Base-by-base conservation (phyloP, 495 filamentous ascomycete species). In the Tuber borchii region DNA sequence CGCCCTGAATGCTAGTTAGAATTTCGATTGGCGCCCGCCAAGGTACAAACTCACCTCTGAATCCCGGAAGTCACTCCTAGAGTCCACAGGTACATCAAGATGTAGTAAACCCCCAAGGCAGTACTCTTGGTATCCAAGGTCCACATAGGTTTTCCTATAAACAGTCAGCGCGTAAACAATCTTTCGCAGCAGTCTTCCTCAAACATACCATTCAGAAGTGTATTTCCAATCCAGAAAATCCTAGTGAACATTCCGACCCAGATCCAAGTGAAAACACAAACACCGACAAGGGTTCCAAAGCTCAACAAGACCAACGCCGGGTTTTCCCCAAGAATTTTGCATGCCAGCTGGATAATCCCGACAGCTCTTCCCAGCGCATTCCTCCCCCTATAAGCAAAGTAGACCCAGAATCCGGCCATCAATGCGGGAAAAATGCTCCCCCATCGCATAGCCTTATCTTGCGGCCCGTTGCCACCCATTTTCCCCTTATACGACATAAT, bases 181-280 rank as follows among this genome's bases (percentile, higher is more conserved):
- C 6, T 65, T 65, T 65, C 5, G 1, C 56, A 65, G 26, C 56
- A 65, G 34, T 19, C 56, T 16, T 2, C 14, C 12, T 17, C 42
- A 40, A 45, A 74, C 78, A 74, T 76, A 79, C 77, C 78, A 65
- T 74, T 56, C 45, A 79, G 37, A 37, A 80, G 73, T 20, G 77
- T 73, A 71, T 81, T 83, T 39, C 82, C 95, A 31, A 91, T 93
- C 61, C 97, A 89, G 83, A 99, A 99, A 69, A 98, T 90, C 40
- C 94, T 88, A 3, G 93, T 95, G 84, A 99, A 99, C 95, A 98
- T 97, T 79, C 90, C 88, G 82, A 98, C 89, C 95, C 95, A 99
- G 16, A 91, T 80, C 95, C 95, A 99, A 2, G 93, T 97, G 92
- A 94, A 98, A 12, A 88, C 85, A 16, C 96, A 90, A 65, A 97